Evolutionary conservation across 2,329 filamentous ascomycete species (phyloP).

Genomic region (Colletotrichum cordylinicola): DNA sequence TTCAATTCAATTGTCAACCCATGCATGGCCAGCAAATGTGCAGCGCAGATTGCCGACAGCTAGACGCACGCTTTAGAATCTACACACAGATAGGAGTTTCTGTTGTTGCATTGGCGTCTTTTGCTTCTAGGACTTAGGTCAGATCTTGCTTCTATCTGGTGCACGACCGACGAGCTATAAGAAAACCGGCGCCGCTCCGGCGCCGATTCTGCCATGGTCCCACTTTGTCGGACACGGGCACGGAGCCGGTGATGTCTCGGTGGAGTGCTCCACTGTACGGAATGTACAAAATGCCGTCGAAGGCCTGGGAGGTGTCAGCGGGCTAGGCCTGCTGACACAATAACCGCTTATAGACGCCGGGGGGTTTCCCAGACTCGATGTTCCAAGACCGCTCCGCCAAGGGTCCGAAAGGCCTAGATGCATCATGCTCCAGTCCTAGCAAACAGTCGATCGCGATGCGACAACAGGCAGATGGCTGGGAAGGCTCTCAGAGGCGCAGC

Average conservation of each 20-base stretch:
- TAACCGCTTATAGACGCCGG: not conserved
- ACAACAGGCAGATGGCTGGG: not conserved
- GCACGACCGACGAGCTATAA: rapidly evolving
- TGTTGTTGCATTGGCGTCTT: not conserved
- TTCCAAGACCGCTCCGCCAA: not conserved
- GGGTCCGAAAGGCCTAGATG: not conserved
- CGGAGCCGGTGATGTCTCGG: not conserved
- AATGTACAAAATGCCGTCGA: not conserved
- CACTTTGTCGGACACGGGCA: not conserved
- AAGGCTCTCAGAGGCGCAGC: not conserved
- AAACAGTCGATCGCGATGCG: not conserved
- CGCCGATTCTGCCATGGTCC: not conserved
- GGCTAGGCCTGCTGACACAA: not conserved
- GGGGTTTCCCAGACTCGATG: not conserved
- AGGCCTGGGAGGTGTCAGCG: not conserved
- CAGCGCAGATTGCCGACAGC: not conserved
- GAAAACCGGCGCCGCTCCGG: not conserved
- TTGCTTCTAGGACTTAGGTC: not conserved
- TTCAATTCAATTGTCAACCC: not conserved
- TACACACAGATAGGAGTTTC: not conserved
- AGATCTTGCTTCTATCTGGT: not conserved
- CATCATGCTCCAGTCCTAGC: not conserved
- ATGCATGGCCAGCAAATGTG: not conserved
- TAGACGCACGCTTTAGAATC: not conserved
- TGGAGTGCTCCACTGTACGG: not conserved